Evolutionary conservation across 139 green algal genomes (phyloP).

Genomic region (Coelastrella sp.): DNA sequence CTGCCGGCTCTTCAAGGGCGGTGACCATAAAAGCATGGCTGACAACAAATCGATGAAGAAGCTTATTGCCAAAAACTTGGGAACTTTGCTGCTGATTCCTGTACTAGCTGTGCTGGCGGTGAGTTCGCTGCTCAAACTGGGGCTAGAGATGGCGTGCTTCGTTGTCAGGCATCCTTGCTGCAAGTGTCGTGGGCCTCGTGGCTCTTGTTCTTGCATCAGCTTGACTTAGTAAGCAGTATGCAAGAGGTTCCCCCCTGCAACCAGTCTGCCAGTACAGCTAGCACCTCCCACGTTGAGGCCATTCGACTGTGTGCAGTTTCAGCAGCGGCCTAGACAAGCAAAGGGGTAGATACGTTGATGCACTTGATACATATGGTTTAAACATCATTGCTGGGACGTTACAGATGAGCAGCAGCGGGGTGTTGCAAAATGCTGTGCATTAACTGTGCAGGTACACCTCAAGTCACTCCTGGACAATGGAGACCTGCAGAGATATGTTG

Average conservation of each 20-base stretch:
- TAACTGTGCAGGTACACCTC: constrained; percentile 77
- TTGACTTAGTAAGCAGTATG: no score
- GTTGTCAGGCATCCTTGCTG: neutral
- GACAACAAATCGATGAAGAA: neutral
- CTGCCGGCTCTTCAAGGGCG: no score
- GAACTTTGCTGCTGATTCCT: neutral
- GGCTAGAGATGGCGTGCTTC: neutral
- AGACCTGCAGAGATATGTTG: constrained; percentile 73
- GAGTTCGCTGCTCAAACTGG: neutral
- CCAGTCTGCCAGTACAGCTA: neutral
- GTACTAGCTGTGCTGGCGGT: constrained; percentile 11
- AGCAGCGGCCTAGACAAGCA: no score
- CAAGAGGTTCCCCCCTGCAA: neutral
- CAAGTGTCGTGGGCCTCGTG: no score
- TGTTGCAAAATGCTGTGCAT: no score
- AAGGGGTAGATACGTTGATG: no score
- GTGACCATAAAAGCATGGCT: neutral
- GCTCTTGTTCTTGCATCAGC: no score
- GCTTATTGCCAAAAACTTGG: neutral
- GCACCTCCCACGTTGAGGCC: neutral
- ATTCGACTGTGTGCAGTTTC: no score
- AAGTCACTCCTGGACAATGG: constrained; percentile 77
- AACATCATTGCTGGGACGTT: neutral
- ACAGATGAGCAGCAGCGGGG: neutral
- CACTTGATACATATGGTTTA: neutral